Percentiles rank a stretch among this genome's conserved stretches.
Evolutionary conservation across 2,329 filamentous ascomycete species (phyloP).

Genomic region (Hypoxylon sp.): DNA sequence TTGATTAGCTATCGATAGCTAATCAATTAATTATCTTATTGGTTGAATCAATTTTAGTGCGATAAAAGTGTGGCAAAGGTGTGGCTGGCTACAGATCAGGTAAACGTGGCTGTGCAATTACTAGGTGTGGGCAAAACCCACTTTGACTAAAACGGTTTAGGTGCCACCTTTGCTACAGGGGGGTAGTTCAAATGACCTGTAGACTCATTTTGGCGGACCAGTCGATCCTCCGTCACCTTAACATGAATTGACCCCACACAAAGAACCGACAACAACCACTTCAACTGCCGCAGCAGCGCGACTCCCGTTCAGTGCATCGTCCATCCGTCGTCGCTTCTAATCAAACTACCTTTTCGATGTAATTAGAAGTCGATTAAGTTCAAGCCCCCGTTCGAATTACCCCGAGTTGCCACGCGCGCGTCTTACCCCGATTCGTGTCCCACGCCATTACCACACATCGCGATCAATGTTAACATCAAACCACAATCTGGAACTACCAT

Average conservation of each 20-base stretch:
- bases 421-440: not conserved
- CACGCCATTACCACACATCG: slow-evolving; percentile 12
- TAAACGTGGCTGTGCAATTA: too few relatives aligned
- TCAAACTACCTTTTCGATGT: slow-evolving; percentile 7
- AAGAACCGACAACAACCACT: slow-evolving; percentile 27
- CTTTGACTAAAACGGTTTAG: too few relatives aligned
- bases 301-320: not conserved
- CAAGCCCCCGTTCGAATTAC: not conserved
- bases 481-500: slow-evolving; percentile 4
- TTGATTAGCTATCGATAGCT: too few relatives aligned
- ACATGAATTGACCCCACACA: slow-evolving; percentile 40
- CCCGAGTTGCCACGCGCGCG: slow-evolving; percentile 18
- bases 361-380: not conserved
- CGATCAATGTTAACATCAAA: slow-evolving; percentile 38
- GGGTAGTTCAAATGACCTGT: too few relatives aligned
- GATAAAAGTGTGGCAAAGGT: too few relatives aligned
- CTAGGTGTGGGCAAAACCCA: too few relatives aligned
- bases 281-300: not conserved
- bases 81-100: too few relatives aligned
- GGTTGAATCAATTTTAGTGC: too few relatives aligned
- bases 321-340: slow-evolving; percentile 13
- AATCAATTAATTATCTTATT: too few relatives aligned
- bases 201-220: too few relatives aligned
- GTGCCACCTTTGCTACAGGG: too few relatives aligned
- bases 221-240: slow-evolving; percentile 22